Conservation (phyloP, 768 basidiomycete genomes). For the Mycena indigotica region DNA sequence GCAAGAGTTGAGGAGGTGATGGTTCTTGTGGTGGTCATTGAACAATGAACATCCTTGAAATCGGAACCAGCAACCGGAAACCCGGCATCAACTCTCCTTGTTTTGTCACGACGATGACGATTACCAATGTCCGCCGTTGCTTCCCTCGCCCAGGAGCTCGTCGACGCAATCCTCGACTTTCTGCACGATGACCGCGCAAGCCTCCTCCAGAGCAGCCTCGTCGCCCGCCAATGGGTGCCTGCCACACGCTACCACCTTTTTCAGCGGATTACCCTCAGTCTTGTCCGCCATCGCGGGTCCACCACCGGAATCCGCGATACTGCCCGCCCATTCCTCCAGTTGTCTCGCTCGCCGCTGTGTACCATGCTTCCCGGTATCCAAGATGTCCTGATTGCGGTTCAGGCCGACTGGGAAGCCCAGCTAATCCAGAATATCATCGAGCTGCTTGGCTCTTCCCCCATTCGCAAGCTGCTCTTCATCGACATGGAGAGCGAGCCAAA, state of each 20-base stretch:
- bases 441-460: constrained; percentile 4
- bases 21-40: no score
- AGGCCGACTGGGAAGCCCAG: background rate
- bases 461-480: constrained; percentile 5
- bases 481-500: background rate
- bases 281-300: background rate
- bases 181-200: constrained; percentile 1
- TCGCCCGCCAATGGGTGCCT: constrained; percentile 16
- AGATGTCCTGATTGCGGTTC: constrained; percentile 7
- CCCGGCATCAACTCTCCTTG: no score
- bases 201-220: constrained; percentile 5
- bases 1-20: no score
- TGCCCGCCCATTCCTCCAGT: constrained; percentile 5
- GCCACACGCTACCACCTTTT: constrained; percentile 28
- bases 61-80: no score
- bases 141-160: constrained; percentile 9
- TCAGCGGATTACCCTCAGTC: constrained; percentile 21
- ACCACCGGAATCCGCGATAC: background rate
- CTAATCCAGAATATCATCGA: background rate
- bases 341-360: constrained; percentile 9
- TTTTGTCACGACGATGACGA: background rate
- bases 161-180: constrained; percentile 15
- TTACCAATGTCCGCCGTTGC: background rate
- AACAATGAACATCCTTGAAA: no score
- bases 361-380: constrained; percentile 7